A percentile compares a stretch with the other conserved stretches of the same genome.
Conservation (phyloP, 129 eudicot species). For the Centrapalus pauciflorus region DNA sequence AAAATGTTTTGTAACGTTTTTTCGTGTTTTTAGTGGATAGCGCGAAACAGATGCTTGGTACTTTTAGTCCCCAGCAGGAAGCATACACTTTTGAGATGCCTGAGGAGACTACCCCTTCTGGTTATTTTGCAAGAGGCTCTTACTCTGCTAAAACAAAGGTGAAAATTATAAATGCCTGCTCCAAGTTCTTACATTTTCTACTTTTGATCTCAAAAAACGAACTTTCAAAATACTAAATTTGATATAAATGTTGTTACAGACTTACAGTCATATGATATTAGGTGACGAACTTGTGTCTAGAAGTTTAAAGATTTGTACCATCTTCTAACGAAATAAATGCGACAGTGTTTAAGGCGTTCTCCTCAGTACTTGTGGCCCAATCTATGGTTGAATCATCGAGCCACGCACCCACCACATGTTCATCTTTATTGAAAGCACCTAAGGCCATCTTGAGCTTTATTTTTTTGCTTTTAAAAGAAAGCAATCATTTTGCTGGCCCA, state of each 20-base stretch:
- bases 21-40: constrained; percentile 41
- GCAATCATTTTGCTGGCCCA: constrained; percentile 30
- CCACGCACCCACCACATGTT: constrained; percentile 2
- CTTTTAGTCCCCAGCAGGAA: constrained; percentile 64
- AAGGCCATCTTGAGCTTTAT: constrained; percentile 15
- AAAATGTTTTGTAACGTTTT: background rate
- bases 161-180: background rate
- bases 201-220: background rate
- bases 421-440: constrained; percentile 17
- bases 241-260: background rate
- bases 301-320: background rate
- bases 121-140: constrained; percentile 65
- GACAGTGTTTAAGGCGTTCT: background rate
- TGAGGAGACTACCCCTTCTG: constrained; percentile 70
- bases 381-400: background rate
- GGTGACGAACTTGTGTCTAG: background rate
- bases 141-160: constrained; percentile 63
- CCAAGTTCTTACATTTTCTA: background rate
- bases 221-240: background rate
- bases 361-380: background rate
- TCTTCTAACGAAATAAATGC: background rate
- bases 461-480: constrained; percentile 22
- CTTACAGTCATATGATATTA: too few species aligned
- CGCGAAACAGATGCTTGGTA: constrained; percentile 59
- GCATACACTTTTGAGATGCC: constrained; percentile 53